Evolutionary conservation across 2,329 filamentous ascomycete species (phyloP), one percentile per base, ranked within the genome.

Genomic region (Arachnomyces sp.): DNA sequence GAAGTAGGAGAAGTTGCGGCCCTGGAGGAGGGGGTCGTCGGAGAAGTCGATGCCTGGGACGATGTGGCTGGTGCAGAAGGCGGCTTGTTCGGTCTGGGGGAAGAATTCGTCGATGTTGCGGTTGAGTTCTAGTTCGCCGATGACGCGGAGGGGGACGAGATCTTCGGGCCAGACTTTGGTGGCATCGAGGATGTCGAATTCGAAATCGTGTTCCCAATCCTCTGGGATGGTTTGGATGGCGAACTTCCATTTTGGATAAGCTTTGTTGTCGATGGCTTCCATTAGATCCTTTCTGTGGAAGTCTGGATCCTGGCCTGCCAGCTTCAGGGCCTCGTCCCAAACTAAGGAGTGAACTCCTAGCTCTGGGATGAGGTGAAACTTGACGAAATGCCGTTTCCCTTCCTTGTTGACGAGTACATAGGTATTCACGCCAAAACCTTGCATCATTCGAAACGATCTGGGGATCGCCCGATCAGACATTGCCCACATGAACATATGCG

Each of bases 81-180:
- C 84, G 1, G 80, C 77, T 61, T 93, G 86, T 65, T 93, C 86
- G 0, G 81, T 87, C 60, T 92, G 76, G 0, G 84, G 71, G 63
- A 92, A 92, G 66, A 76, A 92, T 56, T 93, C 84, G 47, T 90
- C 84, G 1, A 83, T 71, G 44, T 86, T 90, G 39, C 75, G 74
- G 68, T 92, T 89, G 4, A 93, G 72, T 56, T 89, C 81, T 1
- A 93, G 58, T 59, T 89, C 77, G 30, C 84, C 86, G 41, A 93
- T 84, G 55, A 86, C 85, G 6, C 81, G 74, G 14, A 90, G 71
- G 0, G 85, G 85, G 0, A 88, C 68, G 0, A 79, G 63, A 9
- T 90, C 82, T 55, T 92, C 83, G 0, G 85, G 86, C 84, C 85
- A 92, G 17, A 90, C 62, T 65, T 93, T 92, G 29, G 86, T 93